Percentiles rank a stretch among this genome's conserved stretches.
Conservation (phyloP, 23 red algal species). For the Gracilariopsis chorda region DNA sequence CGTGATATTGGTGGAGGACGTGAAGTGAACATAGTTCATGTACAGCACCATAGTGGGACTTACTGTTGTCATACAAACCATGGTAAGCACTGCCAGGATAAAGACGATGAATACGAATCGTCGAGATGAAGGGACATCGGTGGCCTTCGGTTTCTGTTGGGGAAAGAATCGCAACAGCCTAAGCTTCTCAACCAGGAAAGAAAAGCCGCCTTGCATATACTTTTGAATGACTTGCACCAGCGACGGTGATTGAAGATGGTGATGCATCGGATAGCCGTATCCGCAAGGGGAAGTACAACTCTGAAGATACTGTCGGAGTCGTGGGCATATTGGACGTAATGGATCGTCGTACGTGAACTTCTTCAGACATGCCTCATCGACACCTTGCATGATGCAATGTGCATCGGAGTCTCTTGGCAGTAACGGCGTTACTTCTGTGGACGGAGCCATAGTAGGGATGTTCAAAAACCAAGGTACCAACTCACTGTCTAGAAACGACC, state of each 20-base stretch:
- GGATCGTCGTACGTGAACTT: background rate
- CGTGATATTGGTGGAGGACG: constrained; percentile 21
- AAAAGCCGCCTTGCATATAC: background rate
- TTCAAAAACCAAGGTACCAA: too few relatives aligned
- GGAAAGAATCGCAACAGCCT: background rate
- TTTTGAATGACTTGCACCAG: background rate
- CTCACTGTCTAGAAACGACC: too few relatives aligned
- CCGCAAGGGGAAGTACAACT: background rate
- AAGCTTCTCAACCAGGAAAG: background rate
- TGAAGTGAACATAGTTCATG: constrained; percentile 44
- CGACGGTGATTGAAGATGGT: background rate
- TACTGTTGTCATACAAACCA: constrained; percentile 57
- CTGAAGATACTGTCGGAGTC: background rate
- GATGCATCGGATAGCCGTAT: background rate
- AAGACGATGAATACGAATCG: constrained; percentile 14
- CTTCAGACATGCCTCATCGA: background rate
- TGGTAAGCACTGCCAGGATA: constrained; percentile 53
- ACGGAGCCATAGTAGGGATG: background rate
- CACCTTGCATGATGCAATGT: background rate
- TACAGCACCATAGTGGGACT: constrained; percentile 48
- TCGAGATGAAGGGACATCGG: background rate
- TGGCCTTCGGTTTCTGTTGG: background rate
- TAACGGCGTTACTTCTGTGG: background rate
- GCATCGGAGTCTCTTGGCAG: background rate
- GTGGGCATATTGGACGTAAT: background rate